phyloP scores from a whole-genome alignment of 805 yeast genomes.

The Geotrichum ghanense region DNA sequence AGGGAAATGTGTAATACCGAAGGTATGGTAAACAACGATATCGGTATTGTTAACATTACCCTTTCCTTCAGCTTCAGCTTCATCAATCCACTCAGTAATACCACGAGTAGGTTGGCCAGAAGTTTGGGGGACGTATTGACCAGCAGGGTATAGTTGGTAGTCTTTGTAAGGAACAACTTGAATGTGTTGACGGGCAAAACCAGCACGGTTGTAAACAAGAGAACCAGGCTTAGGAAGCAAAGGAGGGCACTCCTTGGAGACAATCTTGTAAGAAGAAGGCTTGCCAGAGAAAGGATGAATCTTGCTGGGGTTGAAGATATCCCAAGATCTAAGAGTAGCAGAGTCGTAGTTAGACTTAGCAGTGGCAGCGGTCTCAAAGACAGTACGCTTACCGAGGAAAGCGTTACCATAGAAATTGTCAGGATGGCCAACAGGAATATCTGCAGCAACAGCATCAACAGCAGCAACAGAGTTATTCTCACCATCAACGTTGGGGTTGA shows the following conservation, averaged over 20 bases:
- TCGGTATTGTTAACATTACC: slow-evolving; percentile 41
- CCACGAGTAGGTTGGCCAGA: slow-evolving; percentile 23
- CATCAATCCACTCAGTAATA: slow-evolving; percentile 23
- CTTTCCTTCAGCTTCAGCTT: slow-evolving; percentile 23
- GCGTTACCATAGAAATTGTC: slow-evolving; percentile 73
- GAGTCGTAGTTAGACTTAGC: slow-evolving; percentile 53
- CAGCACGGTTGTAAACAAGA: slow-evolving; percentile 68
- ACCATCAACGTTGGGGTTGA: slow-evolving; percentile 76
- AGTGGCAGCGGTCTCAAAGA: slow-evolving; percentile 44
- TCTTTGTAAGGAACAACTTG: slow-evolving; percentile 64
- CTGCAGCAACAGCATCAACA: slow-evolving; percentile 51
- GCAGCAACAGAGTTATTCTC: slow-evolving; percentile 63
- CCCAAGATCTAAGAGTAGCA: slow-evolving; percentile 44
- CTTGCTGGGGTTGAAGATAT: slow-evolving; percentile 49
- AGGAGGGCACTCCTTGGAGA: slow-evolving; percentile 63
- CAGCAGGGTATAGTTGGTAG: slow-evolving; percentile 70
- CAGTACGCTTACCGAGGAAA: slow-evolving; percentile 51
- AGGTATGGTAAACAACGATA: slow-evolving; percentile 66
- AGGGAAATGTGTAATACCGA: slow-evolving; percentile 79
- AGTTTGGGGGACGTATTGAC: slow-evolving; percentile 30
- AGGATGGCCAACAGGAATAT: slow-evolving; percentile 49
- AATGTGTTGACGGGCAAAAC: slow-evolving; percentile 60
- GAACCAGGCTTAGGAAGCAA: slow-evolving; percentile 66
- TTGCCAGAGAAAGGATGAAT: slow-evolving; percentile 59
- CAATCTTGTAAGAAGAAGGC: slow-evolving; percentile 67